phyloP scores from a whole-genome alignment of 805 yeast species.

The Priceomyces castillae region DNA sequence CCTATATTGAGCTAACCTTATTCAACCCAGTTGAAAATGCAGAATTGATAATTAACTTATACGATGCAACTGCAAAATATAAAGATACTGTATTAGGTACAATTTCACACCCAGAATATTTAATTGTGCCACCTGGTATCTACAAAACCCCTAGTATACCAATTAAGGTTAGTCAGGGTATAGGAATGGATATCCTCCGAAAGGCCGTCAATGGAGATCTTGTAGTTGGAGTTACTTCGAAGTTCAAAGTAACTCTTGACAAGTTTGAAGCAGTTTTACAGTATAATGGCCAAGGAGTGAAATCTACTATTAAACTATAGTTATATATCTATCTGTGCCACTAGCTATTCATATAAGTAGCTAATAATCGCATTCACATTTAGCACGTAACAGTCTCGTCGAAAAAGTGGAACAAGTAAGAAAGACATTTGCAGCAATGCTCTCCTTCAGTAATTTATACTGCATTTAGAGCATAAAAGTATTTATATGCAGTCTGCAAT shows the following conservation, averaged over 20 bases:
- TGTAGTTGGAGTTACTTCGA: constrained; percentile 45
- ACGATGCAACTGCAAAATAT: constrained; percentile 48
- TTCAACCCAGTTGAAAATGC: constrained; percentile 53
- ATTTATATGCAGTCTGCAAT: too few species aligned
- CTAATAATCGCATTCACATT: too few species aligned
- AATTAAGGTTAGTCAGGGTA: constrained; percentile 42
- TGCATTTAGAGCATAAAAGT: too few species aligned
- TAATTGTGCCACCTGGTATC: constrained; percentile 52
- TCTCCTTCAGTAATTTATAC: too few species aligned
- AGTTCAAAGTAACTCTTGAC: constrained; percentile 39
- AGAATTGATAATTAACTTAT: constrained; percentile 40
- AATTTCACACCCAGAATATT: constrained; percentile 36
- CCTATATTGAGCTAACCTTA: constrained; percentile 52
- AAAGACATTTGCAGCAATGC: too few species aligned
- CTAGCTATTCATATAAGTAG: too few species aligned
- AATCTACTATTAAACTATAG: constrained; percentile 33
- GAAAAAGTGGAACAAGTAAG: too few species aligned
- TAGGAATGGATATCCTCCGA: constrained; percentile 48
- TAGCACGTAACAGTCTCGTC: too few species aligned
- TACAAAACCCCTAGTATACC: constrained; percentile 51
- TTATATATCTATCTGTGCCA: not conserved
- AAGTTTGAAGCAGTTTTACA: constrained; percentile 39
- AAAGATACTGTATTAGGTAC: constrained; percentile 48
- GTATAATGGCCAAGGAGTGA: constrained; percentile 45
- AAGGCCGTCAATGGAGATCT: constrained; percentile 52